Evolutionary conservation across 1,284 basidiomycete species (phyloP).

Genomic region (Tylopilus sp.): DNA sequence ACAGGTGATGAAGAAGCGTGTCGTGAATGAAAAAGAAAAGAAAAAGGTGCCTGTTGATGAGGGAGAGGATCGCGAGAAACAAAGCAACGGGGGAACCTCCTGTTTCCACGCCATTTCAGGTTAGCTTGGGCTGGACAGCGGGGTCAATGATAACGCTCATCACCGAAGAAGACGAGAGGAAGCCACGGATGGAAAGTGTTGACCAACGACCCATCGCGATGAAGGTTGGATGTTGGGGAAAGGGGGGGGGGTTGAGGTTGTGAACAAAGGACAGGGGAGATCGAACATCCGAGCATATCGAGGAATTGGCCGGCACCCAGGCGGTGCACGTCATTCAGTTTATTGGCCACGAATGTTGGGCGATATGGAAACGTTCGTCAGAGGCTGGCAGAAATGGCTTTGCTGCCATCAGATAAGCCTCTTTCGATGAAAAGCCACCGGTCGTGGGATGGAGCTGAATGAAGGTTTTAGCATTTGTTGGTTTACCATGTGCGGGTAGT

Average conservation of each 20-base stretch:
- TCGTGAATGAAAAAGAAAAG: background rate
- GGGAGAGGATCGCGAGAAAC: background rate
- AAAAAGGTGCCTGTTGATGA: conserved; percentile 4
- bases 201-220: conserved; percentile 2
- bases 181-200: conserved; percentile 1
- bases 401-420: conserved; percentile 27
- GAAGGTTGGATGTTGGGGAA: background rate
- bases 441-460: conserved; percentile 10
- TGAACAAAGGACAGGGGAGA: background rate
- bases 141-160: conserved; percentile 16
- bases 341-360: conserved; percentile 20
- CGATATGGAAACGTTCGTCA: conserved; percentile 29
- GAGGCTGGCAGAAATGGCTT: conserved; percentile 18
- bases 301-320: conserved; percentile 16
- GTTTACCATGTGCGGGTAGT: conserved; percentile 20
- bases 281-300: conserved; percentile 13
- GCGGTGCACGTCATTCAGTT: conserved; percentile 12
- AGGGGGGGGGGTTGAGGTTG: background rate
- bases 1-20: conserved; percentile 5
- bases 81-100: conserved; percentile 10
- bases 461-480: conserved; percentile 11
- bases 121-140: conserved; percentile 10
- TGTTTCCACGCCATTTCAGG: conserved; percentile 23
- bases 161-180: conserved; percentile 13
- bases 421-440: conserved; percentile 23